Conservation (phyloP, 345 rosid species). For the Toxicodendron radicans region DNA sequence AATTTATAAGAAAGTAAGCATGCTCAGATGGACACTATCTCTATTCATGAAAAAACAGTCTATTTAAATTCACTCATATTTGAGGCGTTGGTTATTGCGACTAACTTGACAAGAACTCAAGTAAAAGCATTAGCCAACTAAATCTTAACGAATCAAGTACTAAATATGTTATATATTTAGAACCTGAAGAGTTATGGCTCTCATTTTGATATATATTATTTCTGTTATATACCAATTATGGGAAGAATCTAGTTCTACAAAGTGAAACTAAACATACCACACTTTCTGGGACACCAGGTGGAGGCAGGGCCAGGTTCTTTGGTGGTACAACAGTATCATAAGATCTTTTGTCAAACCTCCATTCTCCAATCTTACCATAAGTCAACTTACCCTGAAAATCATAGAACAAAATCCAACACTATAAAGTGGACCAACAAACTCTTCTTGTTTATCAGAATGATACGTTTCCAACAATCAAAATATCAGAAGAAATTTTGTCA, state of each 20-base stretch:
- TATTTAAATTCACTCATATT: background rate
- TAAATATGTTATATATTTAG: background rate
- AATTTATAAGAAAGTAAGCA: background rate
- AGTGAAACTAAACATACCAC: conserved; percentile 63
- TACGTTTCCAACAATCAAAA: conserved; percentile 8
- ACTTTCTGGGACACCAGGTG: conserved; percentile 88
- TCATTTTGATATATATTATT: background rate
- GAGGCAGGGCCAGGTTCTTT: conserved; percentile 88
- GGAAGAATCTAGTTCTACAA: background rate
- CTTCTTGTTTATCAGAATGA: conserved; percentile 1
- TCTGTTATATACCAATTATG: conserved; percentile 8
- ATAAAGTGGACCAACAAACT: background rate
- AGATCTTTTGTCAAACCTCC: conserved; percentile 97
- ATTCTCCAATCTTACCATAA: conserved; percentile 91
- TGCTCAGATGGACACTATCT: background rate
- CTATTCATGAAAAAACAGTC: background rate
- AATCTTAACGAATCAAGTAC: background rate
- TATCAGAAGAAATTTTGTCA: conserved; percentile 9
- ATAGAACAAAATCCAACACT: conserved; percentile 3
- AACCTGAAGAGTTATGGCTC: background rate
- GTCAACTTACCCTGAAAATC: conserved; percentile 68
- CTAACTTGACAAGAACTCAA: background rate
- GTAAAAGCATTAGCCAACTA: background rate
- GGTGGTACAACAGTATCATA: conserved; percentile 60
- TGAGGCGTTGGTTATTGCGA: background rate